Base-by-base conservation (phyloP, 2,329 filamentous ascomycete genomes). In the Raffaelea albimanens region DNA sequence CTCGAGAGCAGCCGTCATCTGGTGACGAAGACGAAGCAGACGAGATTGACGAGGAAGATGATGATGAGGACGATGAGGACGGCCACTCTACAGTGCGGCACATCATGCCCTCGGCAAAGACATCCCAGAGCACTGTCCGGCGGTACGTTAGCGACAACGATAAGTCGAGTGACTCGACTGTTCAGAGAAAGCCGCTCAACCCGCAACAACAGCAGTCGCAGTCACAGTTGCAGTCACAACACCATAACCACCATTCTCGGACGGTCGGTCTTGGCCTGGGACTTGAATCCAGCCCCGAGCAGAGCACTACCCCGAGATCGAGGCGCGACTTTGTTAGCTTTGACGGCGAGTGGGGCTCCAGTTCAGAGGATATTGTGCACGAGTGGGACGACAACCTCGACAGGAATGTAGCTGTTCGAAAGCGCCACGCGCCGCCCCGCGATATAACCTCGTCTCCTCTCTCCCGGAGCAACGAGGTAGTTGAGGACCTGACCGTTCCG, bases 1-100 rank as follows among this genome's bases (percentile, higher is more conserved):
- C 85, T 4, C 72, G 69, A 36, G 85, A 89, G 62, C 75, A 76
- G 40, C 73, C 76, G 1, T 72, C 72, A 18, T 52, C 50, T 10
- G 50, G 45, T 3, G 48, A 78, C 77, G 25, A 29, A 13, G 25
- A 29, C 25, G 25, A 29, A 1, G 83, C 82, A 19, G 78, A 80
- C 25, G 81, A 84, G 33, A 81, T 85, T 46, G 73, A 76, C 50
- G 69, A 72, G n/a, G 25, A 29, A 13, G 25, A 29, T 13, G 25
- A 29, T 1, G 83, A 82, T 19, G 78, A 80, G 25, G 81, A 84
- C 33, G 82, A 85, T 46, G 73, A 76, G 50, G 69, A 72, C 48
- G 62, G 61, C 38, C 67, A 58, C 47, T 64, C 67, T 14, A 69
- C 70, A 3, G 54, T 69, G 20, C 64, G 68, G 22, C 65, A 64